Evolutionary conservation across 2,329 filamentous ascomycete genomes (phyloP), one percentile per base, ranked within the genome.

Genomic region (Sclerotinia borealis): DNA sequence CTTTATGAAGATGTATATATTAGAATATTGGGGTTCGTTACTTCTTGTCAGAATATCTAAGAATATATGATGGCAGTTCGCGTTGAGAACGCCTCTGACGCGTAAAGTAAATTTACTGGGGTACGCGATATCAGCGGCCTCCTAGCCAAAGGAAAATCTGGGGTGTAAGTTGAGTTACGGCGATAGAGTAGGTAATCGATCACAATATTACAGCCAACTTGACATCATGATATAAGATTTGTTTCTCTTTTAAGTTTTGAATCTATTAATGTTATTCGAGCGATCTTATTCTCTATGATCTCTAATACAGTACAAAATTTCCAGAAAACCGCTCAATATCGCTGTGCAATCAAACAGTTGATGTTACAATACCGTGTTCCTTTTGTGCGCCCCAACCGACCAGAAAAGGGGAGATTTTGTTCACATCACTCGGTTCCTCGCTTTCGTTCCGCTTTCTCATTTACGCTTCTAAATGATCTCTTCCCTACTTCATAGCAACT

Each of bases 401-500:
- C 34, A 49, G 15, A 39, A 47, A 37, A 29, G 47, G 27, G 59
- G 48, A 36, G 54, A 43, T 17, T 59, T 56, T 29, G 8, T 65
- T 61, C 63, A n/a, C 48, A 54, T 71, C 58, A 72, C 51, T 67
- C 64, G 52, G 63, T 54, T 52, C 41, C 49, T 48, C 64, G 50
- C 43, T 72, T 73, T 50, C 64, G 63, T 63, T 74, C 70, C 19
- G 68, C 70, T 60, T 69, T 79, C 70, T 86, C 82, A 68, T 98
- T 97, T 56, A 91, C 85, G 13, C 84, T 83, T 61, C 86, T 82
- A 39, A 96, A 96, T 74, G 90, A 87, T 75, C 90, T 88, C 81
- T 99, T 99, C 58, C 95, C 93, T 43, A 98, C 85, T 76, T 99
- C 95, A 76, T 98, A 99, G 74, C 89, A 96, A 74, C 91, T 96